Evolutionary conservation across 208 protist genomes (phyloP), one percentile per base, ranked within the genome.

Genomic region (Trypanosomatidae sp.): DNA sequence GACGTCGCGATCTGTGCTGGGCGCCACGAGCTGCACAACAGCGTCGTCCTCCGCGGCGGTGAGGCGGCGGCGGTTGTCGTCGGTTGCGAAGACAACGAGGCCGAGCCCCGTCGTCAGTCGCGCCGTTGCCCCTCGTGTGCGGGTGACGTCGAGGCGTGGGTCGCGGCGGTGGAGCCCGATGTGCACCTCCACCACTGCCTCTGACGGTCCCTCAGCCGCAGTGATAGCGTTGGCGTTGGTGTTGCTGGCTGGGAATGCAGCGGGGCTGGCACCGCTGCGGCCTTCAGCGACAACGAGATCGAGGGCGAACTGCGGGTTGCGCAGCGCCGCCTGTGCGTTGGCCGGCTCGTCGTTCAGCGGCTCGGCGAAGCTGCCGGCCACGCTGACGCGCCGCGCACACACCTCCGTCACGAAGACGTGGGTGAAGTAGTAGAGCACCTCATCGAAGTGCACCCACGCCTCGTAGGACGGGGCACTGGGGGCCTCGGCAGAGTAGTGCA

Each of bases 381-480:
- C 56, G 28, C 60, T 81, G 15, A 81, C 71, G 66, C 47, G 60
- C 13, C 36, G 68, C 9, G 43, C 59, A 58, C 71, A 71, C 67
- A 79, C 77, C 74, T 86, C 78, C 17, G 85, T 92, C 46, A 88
- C 83, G 49, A 95, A 69, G 43, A 96, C 33, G 55, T 91, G 76
- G 13, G 86, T 93, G 73, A 94, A 97, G 82, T 95, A 97, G 77
- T 94, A 93, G 22, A 94, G 66, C 49, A 92, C 77, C 71, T 97
- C 93, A 64, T 95, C 93, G 28, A 93, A 88, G 49, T 76, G 77
- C 71, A 97, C 73, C 91, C 93, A 97, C 62, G 66, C n/a, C n/a
- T n/a, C n/a, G n/a, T n/a, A n/a, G n/a, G n/a, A n/a, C n/a, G n/a
- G n/a, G n/a, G n/a, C n/a, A n/a, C n/a, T 73, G 60, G 83, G 46